Base-by-base conservation (phyloP, 352 stramenopile genomes). In the Globisporangium viniferum region DNA sequence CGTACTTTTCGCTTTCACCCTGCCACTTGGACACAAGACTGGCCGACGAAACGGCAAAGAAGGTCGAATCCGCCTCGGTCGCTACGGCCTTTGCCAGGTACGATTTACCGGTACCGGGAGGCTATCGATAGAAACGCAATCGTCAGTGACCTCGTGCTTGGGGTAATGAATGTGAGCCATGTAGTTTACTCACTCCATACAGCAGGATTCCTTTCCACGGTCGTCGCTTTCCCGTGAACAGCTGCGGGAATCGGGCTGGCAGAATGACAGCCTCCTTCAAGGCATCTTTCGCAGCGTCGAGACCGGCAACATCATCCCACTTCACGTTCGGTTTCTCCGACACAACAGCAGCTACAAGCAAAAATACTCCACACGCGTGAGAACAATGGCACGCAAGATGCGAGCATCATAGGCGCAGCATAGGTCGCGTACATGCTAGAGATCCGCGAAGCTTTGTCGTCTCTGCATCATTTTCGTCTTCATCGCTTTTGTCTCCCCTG, bases 251-350 rank as follows among this genome's bases (percentile, higher is more conserved):
- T 20, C 89, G 82, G 5, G 88, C 86, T 27, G 97, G 97, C 39
- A 99, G 77, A 66, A 99, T 99, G 9, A 99, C 96, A n/a, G 96
- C 97, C 74, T 99, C 97, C 74, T 99, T 99, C n/a, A 99, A 74
- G 20, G 95, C 92, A 36, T 98, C 95, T 73, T 99, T 99, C 0
- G 98, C 98, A 44, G 83, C 81, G 56, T 98, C 96, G 29, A 99
- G 77, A 51, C 98, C 98, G 33, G 98, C 97, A 20, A 99, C 97
- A 72, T 99, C 98, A 31, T 98, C 92, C 93, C 93, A 98, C 67
- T 98, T 97, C 18, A 99, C 91, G 75, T 99, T 98, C 0, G 97
- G 97, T 64, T 97, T 97, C 68, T 97, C 90, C 5, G 83, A 81
- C 18, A 97, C 77, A 35, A 97, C 83, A 48, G 88, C 89, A 41